phyloP scores from a whole-genome alignment of 495 filamentous ascomycete genomes.

The Neurospora sp. region DNA sequence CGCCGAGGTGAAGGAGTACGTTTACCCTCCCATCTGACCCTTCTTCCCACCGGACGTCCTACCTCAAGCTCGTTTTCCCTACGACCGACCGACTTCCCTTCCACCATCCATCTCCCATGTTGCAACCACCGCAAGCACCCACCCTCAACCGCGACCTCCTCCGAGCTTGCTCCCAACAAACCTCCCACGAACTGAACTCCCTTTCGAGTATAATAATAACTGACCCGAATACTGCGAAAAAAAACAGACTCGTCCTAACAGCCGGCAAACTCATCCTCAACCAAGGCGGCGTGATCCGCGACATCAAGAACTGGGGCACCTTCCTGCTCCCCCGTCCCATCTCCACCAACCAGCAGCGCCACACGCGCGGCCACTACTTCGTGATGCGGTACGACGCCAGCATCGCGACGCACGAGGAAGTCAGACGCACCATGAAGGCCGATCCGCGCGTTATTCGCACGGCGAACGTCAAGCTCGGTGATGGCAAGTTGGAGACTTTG shows the following conservation, averaged over 20 bases:
- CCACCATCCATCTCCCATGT: too few relatives aligned
- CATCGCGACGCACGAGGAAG: slow-evolving; percentile 55
- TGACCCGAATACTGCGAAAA: too few relatives aligned
- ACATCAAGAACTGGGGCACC: slow-evolving; percentile 86
- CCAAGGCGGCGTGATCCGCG: slow-evolving; percentile 82
- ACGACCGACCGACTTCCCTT: too few relatives aligned
- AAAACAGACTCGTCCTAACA: slow-evolving; percentile 69
- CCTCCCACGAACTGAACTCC: too few relatives aligned
- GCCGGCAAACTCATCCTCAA: slow-evolving; percentile 75
- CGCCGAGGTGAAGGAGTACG: slow-evolving; percentile 88
- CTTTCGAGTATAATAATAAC: too few relatives aligned
- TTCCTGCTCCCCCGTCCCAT: slow-evolving; percentile 70
- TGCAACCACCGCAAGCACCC: too few relatives aligned
- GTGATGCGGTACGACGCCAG: slow-evolving; percentile 89
- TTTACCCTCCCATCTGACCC: slow-evolving; percentile 9
- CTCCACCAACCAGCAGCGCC: slow-evolving; percentile 64
- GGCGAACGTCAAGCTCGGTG: slow-evolving; percentile 75
- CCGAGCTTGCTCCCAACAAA: too few relatives aligned
- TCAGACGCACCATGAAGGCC: slow-evolving; percentile 65
- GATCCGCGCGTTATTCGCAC: slow-evolving; percentile 88
- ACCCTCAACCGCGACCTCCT: too few relatives aligned
- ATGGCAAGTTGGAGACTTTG: slow-evolving; percentile 59
- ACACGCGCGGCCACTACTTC: slow-evolving; percentile 88
- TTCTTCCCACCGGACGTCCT: background rate
- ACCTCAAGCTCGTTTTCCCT: too few relatives aligned